These are phyloP conservation scores for Pseudonectria buxi DNA, from an alignment of 2,329 filamentous ascomycete genomes.

Conservation along the genomic window DNA sequence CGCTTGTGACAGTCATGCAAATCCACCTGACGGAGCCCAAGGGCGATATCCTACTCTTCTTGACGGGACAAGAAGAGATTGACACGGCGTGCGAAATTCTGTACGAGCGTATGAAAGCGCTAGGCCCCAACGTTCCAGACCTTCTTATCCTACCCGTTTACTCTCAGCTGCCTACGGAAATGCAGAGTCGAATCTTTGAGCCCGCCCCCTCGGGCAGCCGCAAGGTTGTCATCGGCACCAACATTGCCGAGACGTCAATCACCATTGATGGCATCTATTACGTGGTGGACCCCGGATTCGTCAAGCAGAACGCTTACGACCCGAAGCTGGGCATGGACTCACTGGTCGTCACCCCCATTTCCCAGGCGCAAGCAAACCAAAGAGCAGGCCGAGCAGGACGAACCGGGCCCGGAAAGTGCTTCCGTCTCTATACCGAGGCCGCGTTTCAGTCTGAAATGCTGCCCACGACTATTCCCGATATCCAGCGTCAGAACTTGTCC, in stretches of 20 bases:
- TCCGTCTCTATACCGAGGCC: slow-evolving; percentile 88
- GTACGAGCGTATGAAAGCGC: slow-evolving; percentile 90
- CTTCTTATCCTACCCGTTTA: slow-evolving; percentile 95
- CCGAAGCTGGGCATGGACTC: slow-evolving; percentile 98
- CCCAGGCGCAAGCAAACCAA: slow-evolving; percentile 93
- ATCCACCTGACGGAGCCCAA: slow-evolving; percentile 89
- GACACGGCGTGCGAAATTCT: slow-evolving; percentile 91
- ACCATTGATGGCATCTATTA: slow-evolving; percentile 98
- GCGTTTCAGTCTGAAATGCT: slow-evolving; percentile 97
- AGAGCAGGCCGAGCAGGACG: slow-evolving; percentile 86
- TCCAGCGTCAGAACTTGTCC: slow-evolving; percentile 88
- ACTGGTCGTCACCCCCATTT: slow-evolving; percentile 90
- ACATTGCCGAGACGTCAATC: slow-evolving; percentile 96
- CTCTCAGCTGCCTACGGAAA: slow-evolving; percentile 84
- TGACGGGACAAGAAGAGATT: slow-evolving; percentile 97
- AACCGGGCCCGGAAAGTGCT: slow-evolving; percentile 94
- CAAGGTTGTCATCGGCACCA: slow-evolving; percentile 96
- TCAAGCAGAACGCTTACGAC: slow-evolving; percentile 96
- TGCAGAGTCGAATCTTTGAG: slow-evolving; percentile 92
- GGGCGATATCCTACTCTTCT: slow-evolving; percentile 92
- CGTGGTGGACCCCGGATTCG: slow-evolving; percentile 93
- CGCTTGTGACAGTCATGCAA: slow-evolving; percentile 95
- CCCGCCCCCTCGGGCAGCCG: slow-evolving; percentile 77
- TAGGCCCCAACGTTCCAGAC: slow-evolving; percentile 86
- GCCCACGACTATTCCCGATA: slow-evolving; percentile 91